A percentile compares a stretch with the other conserved stretches of the same genome.
phyloP scores from a whole-genome alignment of 495 filamentous ascomycete genomes.

The Elasticomyces elasticus region DNA sequence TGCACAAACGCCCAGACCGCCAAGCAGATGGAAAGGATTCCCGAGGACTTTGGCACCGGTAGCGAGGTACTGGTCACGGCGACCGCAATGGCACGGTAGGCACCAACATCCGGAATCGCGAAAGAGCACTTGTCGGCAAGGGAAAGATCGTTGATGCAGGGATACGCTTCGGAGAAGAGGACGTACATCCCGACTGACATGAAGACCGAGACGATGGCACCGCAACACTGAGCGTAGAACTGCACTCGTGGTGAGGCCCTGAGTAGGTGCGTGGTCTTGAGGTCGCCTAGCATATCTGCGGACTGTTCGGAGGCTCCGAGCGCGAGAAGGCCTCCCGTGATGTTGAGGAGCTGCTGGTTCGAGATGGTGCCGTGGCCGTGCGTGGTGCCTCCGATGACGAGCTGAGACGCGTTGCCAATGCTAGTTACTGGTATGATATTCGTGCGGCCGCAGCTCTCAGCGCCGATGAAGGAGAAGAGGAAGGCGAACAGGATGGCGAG shows the following conservation, averaged over 20 bases:
- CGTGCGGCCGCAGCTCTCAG: conserved; percentile 44
- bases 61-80: conserved; percentile 53
- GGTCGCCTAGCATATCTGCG: conserved; percentile 45
- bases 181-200: conserved; percentile 54
- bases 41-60: conserved; percentile 46
- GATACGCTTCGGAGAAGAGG: conserved; percentile 56
- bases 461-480: conserved; percentile 59
- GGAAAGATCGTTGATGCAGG: conserved; percentile 46
- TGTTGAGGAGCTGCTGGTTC: conserved; percentile 50
- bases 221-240: conserved; percentile 53
- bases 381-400: conserved; percentile 55
- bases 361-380: conserved; percentile 36
- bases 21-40: conserved; percentile 49
- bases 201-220: conserved; percentile 51
- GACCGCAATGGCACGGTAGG: conserved; percentile 55
- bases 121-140: conserved; percentile 40
- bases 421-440: conserved; percentile 56
- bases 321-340: conserved; percentile 53
- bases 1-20: conserved; percentile 38
- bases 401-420: conserved; percentile 56
- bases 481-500: conserved; percentile 53
- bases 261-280: conserved; percentile 54
- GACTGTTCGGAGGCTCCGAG: conserved; percentile 49
- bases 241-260: conserved; percentile 52
- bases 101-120: conserved; percentile 49